Conservation (phyloP, 208 protist species). For the Crithidia acanthocephali region DNA sequence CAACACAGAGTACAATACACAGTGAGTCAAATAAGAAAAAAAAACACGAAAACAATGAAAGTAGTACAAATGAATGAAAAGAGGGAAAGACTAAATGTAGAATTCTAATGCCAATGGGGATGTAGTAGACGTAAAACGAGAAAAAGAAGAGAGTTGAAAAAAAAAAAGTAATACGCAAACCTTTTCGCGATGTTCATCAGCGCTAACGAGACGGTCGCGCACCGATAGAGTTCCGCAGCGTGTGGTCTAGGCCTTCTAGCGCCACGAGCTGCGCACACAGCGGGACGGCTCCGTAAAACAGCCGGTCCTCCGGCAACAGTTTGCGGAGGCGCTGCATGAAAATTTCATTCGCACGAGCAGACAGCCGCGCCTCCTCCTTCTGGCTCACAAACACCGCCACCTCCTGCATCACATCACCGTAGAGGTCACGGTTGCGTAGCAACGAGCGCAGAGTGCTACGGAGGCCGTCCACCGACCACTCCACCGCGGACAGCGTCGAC, state of each 20-base stretch:
- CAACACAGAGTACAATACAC: not conserved
- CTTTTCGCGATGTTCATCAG: not conserved
- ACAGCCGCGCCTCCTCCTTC: slow-evolving; percentile 54
- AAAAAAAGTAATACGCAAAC: not conserved
- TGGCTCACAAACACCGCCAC: slow-evolving; percentile 55
- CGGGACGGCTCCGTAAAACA: slow-evolving; percentile 54
- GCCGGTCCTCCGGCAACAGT: slow-evolving; percentile 48
- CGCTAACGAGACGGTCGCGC: slow-evolving; percentile 3
- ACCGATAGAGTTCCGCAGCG: not conserved
- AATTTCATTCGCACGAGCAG: slow-evolving; percentile 51
- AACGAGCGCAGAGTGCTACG: slow-evolving; percentile 48
- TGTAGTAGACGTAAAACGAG: slow-evolving; percentile 2
- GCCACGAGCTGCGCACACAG: slow-evolving; percentile 79
- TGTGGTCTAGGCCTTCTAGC: slow-evolving; percentile 51
- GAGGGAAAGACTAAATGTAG: not conserved
- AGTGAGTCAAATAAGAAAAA: not conserved
- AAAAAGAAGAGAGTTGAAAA: not conserved
- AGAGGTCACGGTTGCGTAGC: slow-evolving; percentile 42
- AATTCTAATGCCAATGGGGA: not conserved
- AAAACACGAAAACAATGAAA: not conserved
- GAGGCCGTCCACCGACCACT: slow-evolving; percentile 53
- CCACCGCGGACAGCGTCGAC: slow-evolving; percentile 34
- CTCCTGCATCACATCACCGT: slow-evolving; percentile 56
- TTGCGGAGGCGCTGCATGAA: slow-evolving; percentile 69
- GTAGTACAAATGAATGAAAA: not conserved